Evolutionary conservation across 768 basidiomycete genomes (phyloP).

Genomic region (Suillus spraguei): DNA sequence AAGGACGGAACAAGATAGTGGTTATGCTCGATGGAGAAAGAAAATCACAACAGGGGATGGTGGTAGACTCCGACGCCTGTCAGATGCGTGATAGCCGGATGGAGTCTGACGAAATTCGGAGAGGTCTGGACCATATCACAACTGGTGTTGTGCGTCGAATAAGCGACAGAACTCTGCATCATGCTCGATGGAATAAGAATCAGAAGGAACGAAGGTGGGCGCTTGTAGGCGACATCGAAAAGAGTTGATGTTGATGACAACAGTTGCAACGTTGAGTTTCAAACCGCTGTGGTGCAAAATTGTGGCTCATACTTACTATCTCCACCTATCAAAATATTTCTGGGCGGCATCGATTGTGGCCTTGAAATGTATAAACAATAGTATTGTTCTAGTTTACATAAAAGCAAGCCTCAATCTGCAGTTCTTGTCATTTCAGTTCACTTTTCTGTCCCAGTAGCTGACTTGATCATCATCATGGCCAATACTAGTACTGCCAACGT

Average conservation of each 20-base stretch:
- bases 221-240: not conserved
- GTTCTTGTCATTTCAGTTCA: not conserved
- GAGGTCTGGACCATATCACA: not conserved
- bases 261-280: not conserved
- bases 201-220: not conserved
- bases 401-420: not conserved
- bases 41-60: not conserved
- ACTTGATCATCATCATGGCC: conserved; percentile 5
- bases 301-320: not conserved
- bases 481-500: not conserved
- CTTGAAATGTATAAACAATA: not conserved
- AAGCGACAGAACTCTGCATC: not conserved
- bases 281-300: not conserved
- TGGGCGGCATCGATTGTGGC: not conserved
- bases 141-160: not conserved
- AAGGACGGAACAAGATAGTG: not conserved
- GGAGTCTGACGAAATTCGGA: not conserved
- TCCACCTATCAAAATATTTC: too few species aligned
- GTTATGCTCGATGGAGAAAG: not conserved
- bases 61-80: not conserved
- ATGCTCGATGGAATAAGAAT: not conserved
- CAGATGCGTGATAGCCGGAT: not conserved
- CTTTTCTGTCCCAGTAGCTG: not conserved
- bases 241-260: not conserved
- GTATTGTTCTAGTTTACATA: not conserved